phyloP scores from a whole-genome alignment of 768 basidiomycete genomes.

The Cystobasidiopsis lactophilus region DNA sequence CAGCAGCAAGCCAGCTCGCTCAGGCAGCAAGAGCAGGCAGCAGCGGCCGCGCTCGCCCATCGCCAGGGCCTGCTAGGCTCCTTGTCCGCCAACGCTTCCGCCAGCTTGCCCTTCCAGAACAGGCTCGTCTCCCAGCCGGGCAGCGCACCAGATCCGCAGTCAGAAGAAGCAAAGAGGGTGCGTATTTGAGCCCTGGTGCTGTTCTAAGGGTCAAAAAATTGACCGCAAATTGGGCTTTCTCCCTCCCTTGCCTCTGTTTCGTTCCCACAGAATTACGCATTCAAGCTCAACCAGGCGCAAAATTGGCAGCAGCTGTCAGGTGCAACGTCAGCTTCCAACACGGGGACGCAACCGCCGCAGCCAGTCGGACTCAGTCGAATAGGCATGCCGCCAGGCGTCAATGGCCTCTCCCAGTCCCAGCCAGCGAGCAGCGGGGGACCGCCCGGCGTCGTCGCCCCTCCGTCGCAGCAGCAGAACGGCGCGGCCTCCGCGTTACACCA shows the following conservation, averaged over 20 bases:
- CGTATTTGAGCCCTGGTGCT: too few species aligned
- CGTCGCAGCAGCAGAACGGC: not conserved
- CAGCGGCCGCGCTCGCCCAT: constrained; percentile 10
- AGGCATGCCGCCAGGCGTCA: too few species aligned
- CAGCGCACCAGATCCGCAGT: too few species aligned
- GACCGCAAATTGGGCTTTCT: too few species aligned
- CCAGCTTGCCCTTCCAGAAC: too few species aligned
- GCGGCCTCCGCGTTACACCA: not conserved
- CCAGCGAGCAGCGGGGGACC: not conserved
- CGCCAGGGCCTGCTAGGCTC: constrained; percentile 6
- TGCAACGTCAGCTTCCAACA: constrained; percentile 4
- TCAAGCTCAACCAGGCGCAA: constrained; percentile 3
- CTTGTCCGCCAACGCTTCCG: too few species aligned
- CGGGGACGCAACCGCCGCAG: not conserved
- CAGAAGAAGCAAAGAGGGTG: too few species aligned
- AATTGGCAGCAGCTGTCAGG: not conserved
- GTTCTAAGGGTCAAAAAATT: too few species aligned
- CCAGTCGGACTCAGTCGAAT: not conserved
- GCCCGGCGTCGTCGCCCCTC: not conserved
- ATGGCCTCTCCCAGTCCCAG: not conserved
- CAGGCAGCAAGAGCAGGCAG: too few species aligned
- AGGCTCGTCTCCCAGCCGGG: too few species aligned
- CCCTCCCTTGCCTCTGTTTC: too few species aligned
- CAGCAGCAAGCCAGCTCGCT: too few species aligned
- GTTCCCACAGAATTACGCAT: constrained; percentile 12